Base-by-base conservation (phyloP, 169 alveolate genomes). In the Sarcocystis neurona region DNA sequence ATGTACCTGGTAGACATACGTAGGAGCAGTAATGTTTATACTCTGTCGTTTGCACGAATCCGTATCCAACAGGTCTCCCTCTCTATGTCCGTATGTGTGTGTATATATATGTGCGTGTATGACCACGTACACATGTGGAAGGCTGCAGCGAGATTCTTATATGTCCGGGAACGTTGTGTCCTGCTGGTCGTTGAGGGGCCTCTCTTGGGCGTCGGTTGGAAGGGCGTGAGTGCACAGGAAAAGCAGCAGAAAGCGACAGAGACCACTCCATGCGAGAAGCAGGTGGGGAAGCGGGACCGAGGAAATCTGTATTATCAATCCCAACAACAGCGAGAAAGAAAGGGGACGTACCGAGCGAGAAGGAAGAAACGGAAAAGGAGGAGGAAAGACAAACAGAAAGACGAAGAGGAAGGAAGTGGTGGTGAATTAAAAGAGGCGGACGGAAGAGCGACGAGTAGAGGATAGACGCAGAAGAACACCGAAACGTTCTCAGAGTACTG, bases 241-340 rank as follows among this genome's bases (percentile, higher is more conserved):
- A 30, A 95, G 93, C 48, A 85, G 82, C 53, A 95, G 94, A 78
- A 50, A 53, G 53, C 91, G 93, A 47, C 97, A 94, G 80, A 79
- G 92, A 4, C 95, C 95, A 50, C 94, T 94, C 77, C 91, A 53
- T 88, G 94, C 97, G 85, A 90, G 94, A 60, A 95, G 91, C 60
- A 95, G 70, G 78, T 95, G 97, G 80, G 94, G 97, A 43, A 94
- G 88, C n/a, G n/a, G n/a, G n/a, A 0, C 97, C 97, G 53, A 89
- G 84, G 72, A 75, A 89, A 34, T 94, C 96, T 0, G 97, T 95
- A 66, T 90, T 93, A 3, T 97, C 97, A 30, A 95, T 95, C 78
- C 95, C 94, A 97, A 95, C 95, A 0, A 97, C 97, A 50, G 74
- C 82, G 37, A 10, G 47, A 32, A 10, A 34, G 27, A 63, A 6